A percentile compares a stretch with the other conserved stretches of the same genome.
phyloP scores from a whole-genome alignment of 2,329 filamentous ascomycete species.

The Pestalotiopsis sp. region DNA sequence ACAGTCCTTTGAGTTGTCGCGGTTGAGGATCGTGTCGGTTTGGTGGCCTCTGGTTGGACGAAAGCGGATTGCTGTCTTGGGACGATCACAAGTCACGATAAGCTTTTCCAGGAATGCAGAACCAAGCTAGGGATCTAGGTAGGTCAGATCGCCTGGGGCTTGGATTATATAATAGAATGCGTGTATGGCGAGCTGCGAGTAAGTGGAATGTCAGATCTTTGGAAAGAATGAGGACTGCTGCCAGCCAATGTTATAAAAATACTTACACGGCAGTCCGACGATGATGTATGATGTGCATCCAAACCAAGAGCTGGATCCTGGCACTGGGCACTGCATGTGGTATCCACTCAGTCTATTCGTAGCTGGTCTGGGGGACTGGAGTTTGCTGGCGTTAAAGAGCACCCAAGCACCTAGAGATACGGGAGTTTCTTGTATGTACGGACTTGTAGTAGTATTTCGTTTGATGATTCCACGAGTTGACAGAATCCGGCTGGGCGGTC shows the following conservation, averaged over 20 bases:
- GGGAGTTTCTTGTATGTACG: no score
- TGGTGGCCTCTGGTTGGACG: slow-evolving; percentile 33
- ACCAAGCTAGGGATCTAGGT: not conserved
- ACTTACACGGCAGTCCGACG: not conserved
- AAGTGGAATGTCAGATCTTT: not conserved
- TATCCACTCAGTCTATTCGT: not conserved
- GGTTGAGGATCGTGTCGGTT: slow-evolving; percentile 31
- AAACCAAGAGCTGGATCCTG: not conserved
- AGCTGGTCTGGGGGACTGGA: not conserved
- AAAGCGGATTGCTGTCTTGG: slow-evolving; percentile 16
- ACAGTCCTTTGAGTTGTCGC: slow-evolving; percentile 27
- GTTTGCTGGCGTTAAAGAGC: not conserved
- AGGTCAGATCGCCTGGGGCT: not conserved
- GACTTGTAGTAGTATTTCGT: no score
- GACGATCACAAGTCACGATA: slow-evolving; percentile 1
- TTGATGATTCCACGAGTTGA: no score
- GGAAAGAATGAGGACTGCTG: not conserved
- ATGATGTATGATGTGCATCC: not conserved
- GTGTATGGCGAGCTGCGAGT: not conserved
- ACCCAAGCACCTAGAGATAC: no score
- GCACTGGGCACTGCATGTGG: not conserved
- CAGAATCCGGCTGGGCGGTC: no score
- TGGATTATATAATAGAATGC: not conserved
- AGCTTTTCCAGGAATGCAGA: not conserved
- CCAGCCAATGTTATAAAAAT: not conserved